A percentile compares a stretch with the other conserved stretches of the same genome.
phyloP scores from a whole-genome alignment of 306 rosid species.

The Dryas alaskensis region DNA sequence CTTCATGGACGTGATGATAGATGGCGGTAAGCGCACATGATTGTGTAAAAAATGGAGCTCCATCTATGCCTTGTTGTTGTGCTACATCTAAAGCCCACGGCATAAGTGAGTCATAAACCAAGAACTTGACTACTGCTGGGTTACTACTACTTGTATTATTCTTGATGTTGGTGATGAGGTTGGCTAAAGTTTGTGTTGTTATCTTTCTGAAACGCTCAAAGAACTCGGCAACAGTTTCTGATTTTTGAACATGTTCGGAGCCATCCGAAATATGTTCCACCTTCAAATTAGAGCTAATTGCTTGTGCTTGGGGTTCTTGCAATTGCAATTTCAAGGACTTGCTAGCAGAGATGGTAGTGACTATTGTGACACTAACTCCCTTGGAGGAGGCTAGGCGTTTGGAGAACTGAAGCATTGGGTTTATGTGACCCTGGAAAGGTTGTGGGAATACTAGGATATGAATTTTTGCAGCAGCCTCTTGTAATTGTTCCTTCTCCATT shows the following conservation, averaged over 20 bases:
- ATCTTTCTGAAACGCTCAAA: not conserved
- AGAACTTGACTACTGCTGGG: not conserved
- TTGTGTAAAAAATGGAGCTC: constrained; percentile 32
- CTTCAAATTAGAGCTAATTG: not conserved
- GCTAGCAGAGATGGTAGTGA: constrained; percentile 10
- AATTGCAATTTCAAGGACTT: not conserved
- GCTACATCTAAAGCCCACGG: constrained; percentile 32
- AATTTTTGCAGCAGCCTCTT: not conserved
- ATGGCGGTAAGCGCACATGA: constrained; percentile 16
- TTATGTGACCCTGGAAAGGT: constrained; percentile 24
- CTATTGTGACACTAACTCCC: constrained; percentile 22
- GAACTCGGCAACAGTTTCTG: not conserved
- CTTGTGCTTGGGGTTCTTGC: not conserved
- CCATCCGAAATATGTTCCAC: not conserved
- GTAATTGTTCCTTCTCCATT: not conserved
- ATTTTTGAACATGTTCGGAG: not conserved
- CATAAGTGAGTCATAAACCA: constrained; percentile 24
- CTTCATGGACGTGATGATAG: not conserved
- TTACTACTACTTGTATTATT: not conserved
- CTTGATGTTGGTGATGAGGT: not conserved
- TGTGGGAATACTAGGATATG: constrained; percentile 6
- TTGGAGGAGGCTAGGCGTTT: constrained; percentile 26
- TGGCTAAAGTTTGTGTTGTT: not conserved
- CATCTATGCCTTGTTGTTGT: not conserved
- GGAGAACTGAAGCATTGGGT: constrained; percentile 30